Evolutionary conservation across 1,284 basidiomycete species (phyloP).

Genomic region (Ustilago loliicola): DNA sequence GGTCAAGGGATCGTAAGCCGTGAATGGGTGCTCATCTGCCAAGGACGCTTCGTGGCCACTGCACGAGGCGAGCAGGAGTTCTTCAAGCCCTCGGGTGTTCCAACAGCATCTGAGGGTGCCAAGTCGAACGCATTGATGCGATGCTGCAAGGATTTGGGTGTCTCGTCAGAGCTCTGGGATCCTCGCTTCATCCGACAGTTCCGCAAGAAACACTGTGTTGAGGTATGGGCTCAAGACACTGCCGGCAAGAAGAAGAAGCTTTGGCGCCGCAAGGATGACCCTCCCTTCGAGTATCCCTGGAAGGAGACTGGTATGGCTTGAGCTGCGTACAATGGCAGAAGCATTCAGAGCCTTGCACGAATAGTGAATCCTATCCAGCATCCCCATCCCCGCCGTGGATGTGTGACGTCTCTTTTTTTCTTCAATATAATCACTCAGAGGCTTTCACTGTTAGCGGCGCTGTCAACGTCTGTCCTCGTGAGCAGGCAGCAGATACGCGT

Average conservation of each 20-base stretch:
- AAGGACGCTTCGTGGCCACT: constrained; percentile 89
- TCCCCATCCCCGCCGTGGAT: background rate
- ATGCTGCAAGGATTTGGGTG: constrained; percentile 95
- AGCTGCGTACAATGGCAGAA: background rate
- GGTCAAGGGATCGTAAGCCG: constrained; percentile 85
- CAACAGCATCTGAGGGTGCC: constrained; percentile 93
- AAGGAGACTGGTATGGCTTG: constrained; percentile 63
- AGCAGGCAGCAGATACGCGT: no score
- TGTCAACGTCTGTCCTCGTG: no score
- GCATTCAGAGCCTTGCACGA: background rate
- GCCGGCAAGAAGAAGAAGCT: constrained; percentile 79
- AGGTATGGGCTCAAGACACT: constrained; percentile 80
- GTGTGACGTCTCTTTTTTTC: background rate
- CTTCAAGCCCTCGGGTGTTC: constrained; percentile 89
- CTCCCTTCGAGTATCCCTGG: constrained; percentile 68
- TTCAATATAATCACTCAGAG: background rate
- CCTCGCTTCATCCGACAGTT: constrained; percentile 94
- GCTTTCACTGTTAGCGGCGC: background rate
- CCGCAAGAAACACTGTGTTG: constrained; percentile 85
- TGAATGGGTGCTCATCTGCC: constrained; percentile 94
- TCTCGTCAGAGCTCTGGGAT: constrained; percentile 97
- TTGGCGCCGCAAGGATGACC: constrained; percentile 69
- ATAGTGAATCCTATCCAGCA: background rate
- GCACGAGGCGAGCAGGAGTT: constrained; percentile 97
- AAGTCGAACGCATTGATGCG: constrained; percentile 98